Conservation (phyloP, 176 grass and related monocot genomes). For the Elaeis guineensis region DNA sequence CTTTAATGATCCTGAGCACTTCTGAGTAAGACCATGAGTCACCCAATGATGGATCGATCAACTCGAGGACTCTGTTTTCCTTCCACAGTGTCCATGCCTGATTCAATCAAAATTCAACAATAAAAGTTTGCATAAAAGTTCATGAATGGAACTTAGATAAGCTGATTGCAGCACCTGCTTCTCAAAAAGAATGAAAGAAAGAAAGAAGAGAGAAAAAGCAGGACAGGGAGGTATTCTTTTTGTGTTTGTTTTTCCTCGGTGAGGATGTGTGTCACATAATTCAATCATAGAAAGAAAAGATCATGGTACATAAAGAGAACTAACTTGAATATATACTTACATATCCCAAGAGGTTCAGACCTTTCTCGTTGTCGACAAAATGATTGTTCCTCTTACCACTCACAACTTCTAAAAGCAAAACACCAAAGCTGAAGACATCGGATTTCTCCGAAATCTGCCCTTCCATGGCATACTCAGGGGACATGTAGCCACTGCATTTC, state of each 20-base stretch:
- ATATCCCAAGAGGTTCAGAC: not conserved
- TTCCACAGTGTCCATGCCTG: conserved; percentile 11
- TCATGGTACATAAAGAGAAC: not conserved
- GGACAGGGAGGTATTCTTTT: too few relatives aligned
- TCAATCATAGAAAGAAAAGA: too few relatives aligned
- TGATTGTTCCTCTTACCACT: conserved; percentile 9
- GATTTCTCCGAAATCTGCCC: conserved; percentile 15
- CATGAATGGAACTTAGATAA: too few relatives aligned
- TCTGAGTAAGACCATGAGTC: not conserved
- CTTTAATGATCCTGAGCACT: conserved; percentile 1
- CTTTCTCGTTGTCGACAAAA: not conserved
- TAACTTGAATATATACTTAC: not conserved
- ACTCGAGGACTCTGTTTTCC: not conserved
- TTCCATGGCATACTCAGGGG: conserved; percentile 17
- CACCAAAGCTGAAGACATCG: conserved; percentile 23
- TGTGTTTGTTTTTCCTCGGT: too few relatives aligned
- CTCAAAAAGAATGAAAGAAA: too few relatives aligned
- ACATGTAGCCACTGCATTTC: conserved; percentile 18
- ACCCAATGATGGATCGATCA: conserved; percentile 2
- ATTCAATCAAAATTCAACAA: not conserved
- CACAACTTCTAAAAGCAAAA: conserved; percentile 11
- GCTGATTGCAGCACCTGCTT: too few relatives aligned
- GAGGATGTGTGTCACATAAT: too few relatives aligned
- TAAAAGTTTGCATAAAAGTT: too few relatives aligned
- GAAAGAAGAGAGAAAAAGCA: too few relatives aligned